Evolutionary conservation across 345 rosid genomes (phyloP).

Genomic region (Corymbia maculata): DNA sequence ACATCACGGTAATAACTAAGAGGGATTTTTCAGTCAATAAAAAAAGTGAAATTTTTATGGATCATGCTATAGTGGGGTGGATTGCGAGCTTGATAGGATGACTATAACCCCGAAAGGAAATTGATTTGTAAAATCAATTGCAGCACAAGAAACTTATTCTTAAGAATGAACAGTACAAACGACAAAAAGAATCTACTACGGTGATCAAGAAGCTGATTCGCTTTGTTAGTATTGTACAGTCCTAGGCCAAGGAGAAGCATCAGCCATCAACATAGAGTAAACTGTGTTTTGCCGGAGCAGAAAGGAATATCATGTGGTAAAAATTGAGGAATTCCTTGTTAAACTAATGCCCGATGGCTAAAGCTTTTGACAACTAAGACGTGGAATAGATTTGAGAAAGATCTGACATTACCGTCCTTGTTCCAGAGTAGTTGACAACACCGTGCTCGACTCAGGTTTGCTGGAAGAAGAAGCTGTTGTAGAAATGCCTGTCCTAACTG

Average conservation of each 20-base stretch:
- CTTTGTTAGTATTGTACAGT: background rate
- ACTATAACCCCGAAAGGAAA: background rate
- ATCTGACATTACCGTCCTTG: background rate
- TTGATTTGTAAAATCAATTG: background rate
- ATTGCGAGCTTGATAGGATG: background rate
- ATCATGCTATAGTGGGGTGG: background rate
- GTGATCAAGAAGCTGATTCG: background rate
- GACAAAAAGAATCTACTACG: background rate
- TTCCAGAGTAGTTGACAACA: background rate
- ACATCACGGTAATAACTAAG: background rate
- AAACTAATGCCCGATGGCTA: background rate
- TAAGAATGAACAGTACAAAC: background rate
- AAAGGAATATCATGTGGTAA: background rate
- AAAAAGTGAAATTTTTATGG: background rate
- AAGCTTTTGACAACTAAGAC: rapidly evolving
- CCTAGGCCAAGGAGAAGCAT: background rate
- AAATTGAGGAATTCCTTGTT: background rate
- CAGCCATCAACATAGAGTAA: background rate
- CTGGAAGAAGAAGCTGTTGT: slow-evolving; percentile 34
- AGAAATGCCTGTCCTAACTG: slow-evolving; percentile 15
- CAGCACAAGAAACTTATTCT: background rate
- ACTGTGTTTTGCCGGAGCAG: background rate
- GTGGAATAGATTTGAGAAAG: background rate
- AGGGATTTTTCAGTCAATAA: background rate
- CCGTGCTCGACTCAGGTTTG: slow-evolving; percentile 12